phyloP scores from a whole-genome alignment of 345 rosid species.

The Luvunga scandens region DNA sequence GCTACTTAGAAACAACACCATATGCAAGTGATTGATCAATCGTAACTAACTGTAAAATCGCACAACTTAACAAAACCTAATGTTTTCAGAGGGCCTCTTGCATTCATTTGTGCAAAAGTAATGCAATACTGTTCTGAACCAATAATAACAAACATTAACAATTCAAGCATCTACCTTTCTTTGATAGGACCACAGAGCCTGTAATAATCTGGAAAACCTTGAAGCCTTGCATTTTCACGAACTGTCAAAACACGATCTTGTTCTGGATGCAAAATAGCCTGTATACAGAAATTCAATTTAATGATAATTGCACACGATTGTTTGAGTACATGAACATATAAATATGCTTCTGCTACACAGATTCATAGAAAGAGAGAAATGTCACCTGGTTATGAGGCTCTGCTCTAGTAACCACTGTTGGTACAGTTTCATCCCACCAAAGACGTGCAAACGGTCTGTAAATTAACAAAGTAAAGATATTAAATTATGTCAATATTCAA shows the following conservation, averaged over 20 bases:
- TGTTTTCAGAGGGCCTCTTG: too few species aligned
- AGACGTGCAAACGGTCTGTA: conserved; percentile 72
- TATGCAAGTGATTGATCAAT: background rate
- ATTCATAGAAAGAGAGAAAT: background rate
- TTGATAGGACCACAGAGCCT: conserved; percentile 60
- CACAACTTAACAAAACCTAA: too few species aligned
- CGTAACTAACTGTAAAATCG: background rate
- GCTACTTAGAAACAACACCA: background rate
- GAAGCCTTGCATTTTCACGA: conserved; percentile 71
- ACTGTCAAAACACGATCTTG: conserved; percentile 66
- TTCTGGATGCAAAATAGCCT: conserved; percentile 64
- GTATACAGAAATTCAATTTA: background rate
- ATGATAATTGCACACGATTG: background rate
- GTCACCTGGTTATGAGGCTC: conserved; percentile 78
- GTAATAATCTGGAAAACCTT: conserved; percentile 73
- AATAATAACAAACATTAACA: background rate
- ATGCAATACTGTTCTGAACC: background rate
- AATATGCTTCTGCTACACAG: background rate
- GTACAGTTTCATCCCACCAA: conserved; percentile 89
- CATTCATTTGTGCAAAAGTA: background rate
- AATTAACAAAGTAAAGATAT: background rate
- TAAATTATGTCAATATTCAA: background rate
- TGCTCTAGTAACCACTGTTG: conserved; percentile 74
- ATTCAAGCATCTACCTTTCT: conserved; percentile 40
- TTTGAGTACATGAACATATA: background rate